Evolutionary conservation across 169 alveolate species (phyloP).

Genomic region (Plasmodium ovale): DNA sequence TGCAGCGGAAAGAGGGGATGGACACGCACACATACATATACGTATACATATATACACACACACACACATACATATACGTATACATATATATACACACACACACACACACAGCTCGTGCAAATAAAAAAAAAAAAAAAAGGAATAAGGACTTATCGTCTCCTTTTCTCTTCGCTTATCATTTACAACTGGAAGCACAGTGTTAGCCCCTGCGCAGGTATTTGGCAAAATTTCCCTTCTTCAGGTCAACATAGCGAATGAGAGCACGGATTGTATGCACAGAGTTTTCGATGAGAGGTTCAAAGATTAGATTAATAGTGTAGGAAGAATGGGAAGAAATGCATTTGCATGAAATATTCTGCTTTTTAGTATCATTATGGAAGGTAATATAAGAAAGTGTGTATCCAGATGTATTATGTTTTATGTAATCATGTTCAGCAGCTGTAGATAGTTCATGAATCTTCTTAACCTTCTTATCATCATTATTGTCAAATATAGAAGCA

Average conservation of each 20-base stretch:
- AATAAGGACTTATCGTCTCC: too few relatives aligned
- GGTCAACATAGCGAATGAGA: slow-evolving; percentile 19
- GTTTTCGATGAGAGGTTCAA: slow-evolving; percentile 8
- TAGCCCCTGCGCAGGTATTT: neutral
- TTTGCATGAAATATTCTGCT: slow-evolving; percentile 37
- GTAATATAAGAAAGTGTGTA: slow-evolving; percentile 39
- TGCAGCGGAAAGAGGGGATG: too few relatives aligned
- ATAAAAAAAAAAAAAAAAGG: too few relatives aligned
- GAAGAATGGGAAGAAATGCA: slow-evolving; percentile 7
- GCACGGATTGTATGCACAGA: slow-evolving; percentile 10
- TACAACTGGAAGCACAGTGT: too few relatives aligned
- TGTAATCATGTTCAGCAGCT: slow-evolving; percentile 29
- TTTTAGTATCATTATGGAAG: slow-evolving; percentile 1
- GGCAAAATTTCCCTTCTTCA: neutral
- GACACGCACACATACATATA: neutral
- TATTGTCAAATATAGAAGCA: slow-evolving; percentile 23
- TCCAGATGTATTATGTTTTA: slow-evolving; percentile 30
- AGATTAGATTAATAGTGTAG: slow-evolving; percentile 13
- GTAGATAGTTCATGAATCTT: slow-evolving; percentile 17
- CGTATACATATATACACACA: neutral
- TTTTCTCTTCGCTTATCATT: neutral
- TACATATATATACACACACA: neutral
- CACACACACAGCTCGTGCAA: neutral
- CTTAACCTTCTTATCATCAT: slow-evolving; percentile 14
- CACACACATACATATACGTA: neutral